phyloP scores from a whole-genome alignment of 2,329 filamentous ascomycete species.

The Elsinoe perseae region DNA sequence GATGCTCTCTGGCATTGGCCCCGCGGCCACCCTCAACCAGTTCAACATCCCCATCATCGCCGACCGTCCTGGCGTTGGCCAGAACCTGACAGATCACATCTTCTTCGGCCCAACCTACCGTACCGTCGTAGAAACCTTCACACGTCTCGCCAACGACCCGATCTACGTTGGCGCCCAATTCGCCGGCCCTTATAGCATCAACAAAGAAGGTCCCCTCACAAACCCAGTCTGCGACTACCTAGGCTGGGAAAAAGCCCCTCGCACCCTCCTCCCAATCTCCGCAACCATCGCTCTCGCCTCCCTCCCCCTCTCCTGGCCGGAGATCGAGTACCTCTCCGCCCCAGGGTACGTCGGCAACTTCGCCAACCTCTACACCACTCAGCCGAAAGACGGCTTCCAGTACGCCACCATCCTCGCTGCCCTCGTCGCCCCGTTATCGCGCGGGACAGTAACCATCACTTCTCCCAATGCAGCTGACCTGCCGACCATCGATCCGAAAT shows the following conservation, averaged over 20 bases:
- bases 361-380: conserved; percentile 38
- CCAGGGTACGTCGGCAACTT: conserved; percentile 21
- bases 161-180: conserved; percentile 35
- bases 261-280: conserved; percentile 33
- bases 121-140: conserved; percentile 27
- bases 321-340: conserved; percentile 36
- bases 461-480: conserved; percentile 26
- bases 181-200: conserved; percentile 8
- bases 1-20: conserved; percentile 53
- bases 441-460: conserved; percentile 22
- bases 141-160: conserved; percentile 29
- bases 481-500: conserved; percentile 36
- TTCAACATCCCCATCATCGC: conserved; percentile 36
- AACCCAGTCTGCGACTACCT: conserved; percentile 36
- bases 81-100: conserved; percentile 43
- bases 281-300: conserved; percentile 29
- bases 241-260: conserved; percentile 34
- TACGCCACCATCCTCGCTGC: conserved; percentile 32
- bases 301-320: conserved; percentile 30
- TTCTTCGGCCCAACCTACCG: conserved; percentile 23
- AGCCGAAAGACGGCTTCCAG: conserved; percentile 38
- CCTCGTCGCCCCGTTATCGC: conserved; percentile 28
- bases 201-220: conserved; percentile 28
- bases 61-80: conserved; percentile 37
- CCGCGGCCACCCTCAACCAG: conserved; percentile 29